Conservation (phyloP, 23 red algal species). For the Pyropia yezoensis region DNA sequence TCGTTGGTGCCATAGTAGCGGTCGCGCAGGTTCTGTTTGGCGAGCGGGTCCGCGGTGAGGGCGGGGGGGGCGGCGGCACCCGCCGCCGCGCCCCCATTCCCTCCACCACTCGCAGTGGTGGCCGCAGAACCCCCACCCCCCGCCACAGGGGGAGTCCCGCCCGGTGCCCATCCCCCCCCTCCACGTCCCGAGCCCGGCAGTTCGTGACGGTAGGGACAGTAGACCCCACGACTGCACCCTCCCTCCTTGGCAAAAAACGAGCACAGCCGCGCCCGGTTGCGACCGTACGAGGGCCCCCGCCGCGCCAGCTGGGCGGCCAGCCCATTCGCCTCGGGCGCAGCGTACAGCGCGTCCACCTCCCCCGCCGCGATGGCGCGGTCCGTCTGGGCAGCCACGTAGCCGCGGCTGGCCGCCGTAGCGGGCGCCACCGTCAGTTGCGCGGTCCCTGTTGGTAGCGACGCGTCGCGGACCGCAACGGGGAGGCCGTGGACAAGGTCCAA, state of each 20-base stretch:
- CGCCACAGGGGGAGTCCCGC: no score
- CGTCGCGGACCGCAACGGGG: constrained; percentile 70
- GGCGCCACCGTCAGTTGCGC: constrained; percentile 51
- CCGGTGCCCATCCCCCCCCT: no score
- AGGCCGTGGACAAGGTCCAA: constrained; percentile 69
- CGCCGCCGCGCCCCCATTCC: no score
- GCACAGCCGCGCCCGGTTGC: constrained; percentile 69
- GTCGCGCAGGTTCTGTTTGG: constrained; percentile 58
- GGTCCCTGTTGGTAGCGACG: constrained; percentile 41
- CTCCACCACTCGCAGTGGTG: no score
- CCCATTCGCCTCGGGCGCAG: constrained; percentile 23
- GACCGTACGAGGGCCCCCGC: constrained; percentile 43
- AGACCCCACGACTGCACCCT: constrained; percentile 52
- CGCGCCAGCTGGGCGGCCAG: constrained; percentile 51
- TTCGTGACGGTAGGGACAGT: constrained; percentile 79
- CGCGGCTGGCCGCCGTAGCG: constrained; percentile 44
- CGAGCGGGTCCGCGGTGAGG: constrained; percentile 11
- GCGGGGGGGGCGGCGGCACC: no score
- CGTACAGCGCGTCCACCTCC: constrained; percentile 45
- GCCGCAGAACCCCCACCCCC: no score
- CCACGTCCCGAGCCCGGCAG: constrained; percentile 8
- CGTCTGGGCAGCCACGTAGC: constrained; percentile 50
- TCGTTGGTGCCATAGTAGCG: constrained; percentile 84
- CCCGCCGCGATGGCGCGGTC: constrained; percentile 54
- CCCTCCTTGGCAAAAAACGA: constrained; percentile 72